Conservation (phyloP, 306 rosid genomes). For the Betula pendula region DNA sequence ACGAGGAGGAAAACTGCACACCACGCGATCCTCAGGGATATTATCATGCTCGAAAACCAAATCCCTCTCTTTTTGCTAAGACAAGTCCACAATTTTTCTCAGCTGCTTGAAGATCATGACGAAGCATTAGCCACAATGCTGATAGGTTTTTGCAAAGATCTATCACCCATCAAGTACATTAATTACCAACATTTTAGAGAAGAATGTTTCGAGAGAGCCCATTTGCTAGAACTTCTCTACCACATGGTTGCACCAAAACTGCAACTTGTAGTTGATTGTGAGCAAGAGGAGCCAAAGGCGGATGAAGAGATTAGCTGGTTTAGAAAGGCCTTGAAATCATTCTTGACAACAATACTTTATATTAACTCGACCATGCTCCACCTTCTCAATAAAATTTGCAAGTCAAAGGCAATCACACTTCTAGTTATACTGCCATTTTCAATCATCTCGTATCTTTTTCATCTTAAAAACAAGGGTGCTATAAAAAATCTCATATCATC, state of each 20-base stretch:
- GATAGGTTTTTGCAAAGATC: constrained; percentile 2
- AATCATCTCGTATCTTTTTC: neutral
- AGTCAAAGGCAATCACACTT: neutral
- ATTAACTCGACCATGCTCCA: neutral
- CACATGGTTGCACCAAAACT: neutral
- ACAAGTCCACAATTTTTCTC: neutral
- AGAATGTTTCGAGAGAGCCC: neutral
- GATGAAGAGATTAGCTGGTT: neutral
- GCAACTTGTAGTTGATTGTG: neutral
- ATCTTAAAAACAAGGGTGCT: neutral
- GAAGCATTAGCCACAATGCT: neutral
- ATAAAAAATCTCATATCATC: neutral
- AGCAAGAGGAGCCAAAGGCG: neutral
- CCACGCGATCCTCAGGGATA: constrained; percentile 10
- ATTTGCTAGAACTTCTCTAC: constrained; percentile 21
- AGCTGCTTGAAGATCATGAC: neutral
- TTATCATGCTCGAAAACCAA: constrained; percentile 19
- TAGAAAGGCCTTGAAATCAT: neutral
- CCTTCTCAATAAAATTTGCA: neutral
- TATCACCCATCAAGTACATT: neutral
- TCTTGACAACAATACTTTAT: neutral
- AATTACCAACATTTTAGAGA: neutral
- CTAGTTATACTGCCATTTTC: neutral
- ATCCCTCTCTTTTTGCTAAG: constrained; percentile 10
- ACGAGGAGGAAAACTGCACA: neutral